Percentiles rank a stretch among this genome's conserved stretches.
These are phyloP conservation scores for Dactylella cylindrospora DNA, from an alignment of 2,329 filamentous ascomycete genomes.

Conservation along the genomic window DNA sequence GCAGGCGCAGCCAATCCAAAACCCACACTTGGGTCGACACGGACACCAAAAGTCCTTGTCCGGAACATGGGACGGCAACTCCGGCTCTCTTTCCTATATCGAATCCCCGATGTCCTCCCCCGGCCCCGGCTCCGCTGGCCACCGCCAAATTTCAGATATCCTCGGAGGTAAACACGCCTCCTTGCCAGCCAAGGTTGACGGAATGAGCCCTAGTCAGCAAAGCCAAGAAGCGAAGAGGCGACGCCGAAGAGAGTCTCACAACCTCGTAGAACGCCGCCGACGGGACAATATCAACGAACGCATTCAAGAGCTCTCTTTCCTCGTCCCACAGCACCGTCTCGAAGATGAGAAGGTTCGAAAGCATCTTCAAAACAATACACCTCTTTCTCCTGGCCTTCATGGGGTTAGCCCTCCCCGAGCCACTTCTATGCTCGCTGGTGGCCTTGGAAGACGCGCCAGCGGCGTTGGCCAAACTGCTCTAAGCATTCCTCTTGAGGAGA, in stretches of 20 bases:
- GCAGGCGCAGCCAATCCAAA: conserved; percentile 74
- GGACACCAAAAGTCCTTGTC: conserved; percentile 79
- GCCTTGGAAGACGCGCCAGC: conserved; percentile 76
- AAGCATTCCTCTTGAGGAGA: conserved; percentile 88
- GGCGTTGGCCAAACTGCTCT: conserved; percentile 63
- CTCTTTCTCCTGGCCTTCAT: conserved; percentile 77
- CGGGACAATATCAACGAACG: conserved; percentile 98
- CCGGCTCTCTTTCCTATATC: conserved; percentile 80
- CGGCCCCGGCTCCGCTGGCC: conserved; percentile 55
- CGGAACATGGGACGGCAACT: conserved; percentile 79
- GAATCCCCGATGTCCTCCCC: conserved; percentile 89
- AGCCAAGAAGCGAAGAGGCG: conserved; percentile 93
- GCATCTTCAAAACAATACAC: conserved; percentile 87
- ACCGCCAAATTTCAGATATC: conserved; percentile 81
- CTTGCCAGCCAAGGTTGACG: conserved; percentile 80
- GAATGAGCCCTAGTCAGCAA: conserved; percentile 61
- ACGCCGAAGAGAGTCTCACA: conserved; percentile 88
- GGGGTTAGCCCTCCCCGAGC: conserved; percentile 72
- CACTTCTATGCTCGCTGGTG: conserved; percentile 83
- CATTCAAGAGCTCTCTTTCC: conserved; percentile 91
- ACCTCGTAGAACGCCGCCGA: conserved; percentile 88
- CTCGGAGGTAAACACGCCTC: conserved; percentile 85
- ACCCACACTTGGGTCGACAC: conserved; percentile 61
- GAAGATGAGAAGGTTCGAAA: conserved; percentile 98
- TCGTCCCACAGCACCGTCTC: conserved; percentile 86